phyloP scores from a whole-genome alignment of 1,139 yeast species.

The Sugiyamaella grinbergsii region DNA sequence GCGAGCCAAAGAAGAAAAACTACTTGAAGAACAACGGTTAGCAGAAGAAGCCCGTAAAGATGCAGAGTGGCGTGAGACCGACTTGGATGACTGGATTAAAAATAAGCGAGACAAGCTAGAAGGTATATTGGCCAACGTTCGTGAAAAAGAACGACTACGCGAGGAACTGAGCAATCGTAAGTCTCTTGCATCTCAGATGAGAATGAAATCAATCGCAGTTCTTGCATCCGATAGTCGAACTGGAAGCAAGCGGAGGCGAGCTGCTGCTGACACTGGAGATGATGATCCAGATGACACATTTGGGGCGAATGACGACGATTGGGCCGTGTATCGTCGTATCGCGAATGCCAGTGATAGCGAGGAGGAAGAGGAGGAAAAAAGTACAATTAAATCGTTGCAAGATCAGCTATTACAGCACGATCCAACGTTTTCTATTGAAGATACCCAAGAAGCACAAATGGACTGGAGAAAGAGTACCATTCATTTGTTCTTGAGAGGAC shows the following conservation, averaged over 20 bases:
- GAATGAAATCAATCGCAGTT: constrained; percentile 90
- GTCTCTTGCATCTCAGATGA: constrained; percentile 85
- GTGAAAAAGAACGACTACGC: constrained; percentile 68
- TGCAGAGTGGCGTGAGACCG: constrained; percentile 72
- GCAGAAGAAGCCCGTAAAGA: constrained; percentile 56
- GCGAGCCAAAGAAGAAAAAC: constrained; percentile 79
- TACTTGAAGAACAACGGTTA: constrained; percentile 53
- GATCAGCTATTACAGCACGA: constrained; percentile 76
- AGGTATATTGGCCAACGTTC: constrained; percentile 56
- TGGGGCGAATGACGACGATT: constrained; percentile 95
- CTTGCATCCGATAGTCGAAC: constrained; percentile 69
- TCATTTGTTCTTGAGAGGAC: constrained; percentile 88
- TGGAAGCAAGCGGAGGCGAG: constrained; percentile 33
- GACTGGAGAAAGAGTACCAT: constrained; percentile 83
- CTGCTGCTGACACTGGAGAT: constrained; percentile 57
- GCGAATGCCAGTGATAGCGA: constrained; percentile 72
- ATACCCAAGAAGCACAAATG: constrained; percentile 70
- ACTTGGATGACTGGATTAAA: constrained; percentile 77
- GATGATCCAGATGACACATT: constrained; percentile 93
- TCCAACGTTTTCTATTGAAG: constrained; percentile 82
- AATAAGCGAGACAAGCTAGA: constrained; percentile 66
- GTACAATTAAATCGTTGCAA: constrained; percentile 65
- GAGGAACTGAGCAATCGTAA: constrained; percentile 85
- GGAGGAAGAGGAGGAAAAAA: constrained; percentile 73
- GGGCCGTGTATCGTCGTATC: constrained; percentile 88